Evolutionary conservation across 495 filamentous ascomycete species (phyloP).

Genomic region (Hypoxylon rickii): DNA sequence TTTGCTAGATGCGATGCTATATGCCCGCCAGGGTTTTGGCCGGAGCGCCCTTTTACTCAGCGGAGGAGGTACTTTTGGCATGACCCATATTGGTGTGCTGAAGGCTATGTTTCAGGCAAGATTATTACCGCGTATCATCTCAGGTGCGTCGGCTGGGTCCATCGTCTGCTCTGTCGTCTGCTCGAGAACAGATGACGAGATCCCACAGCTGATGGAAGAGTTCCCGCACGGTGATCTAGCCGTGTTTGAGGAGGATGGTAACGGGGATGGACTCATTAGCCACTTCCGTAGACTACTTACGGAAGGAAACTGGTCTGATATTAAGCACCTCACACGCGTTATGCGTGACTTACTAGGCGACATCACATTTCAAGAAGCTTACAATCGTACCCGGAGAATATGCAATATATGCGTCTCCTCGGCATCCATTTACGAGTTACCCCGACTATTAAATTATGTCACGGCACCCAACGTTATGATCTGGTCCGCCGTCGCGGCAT

Average conservation of each 20-base stretch:
- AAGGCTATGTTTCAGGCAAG: slow-evolving; percentile 78
- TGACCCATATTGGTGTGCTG: slow-evolving; percentile 95
- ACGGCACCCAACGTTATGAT: slow-evolving; percentile 93
- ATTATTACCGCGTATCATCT: slow-evolving; percentile 88
- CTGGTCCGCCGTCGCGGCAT: slow-evolving; percentile 94
- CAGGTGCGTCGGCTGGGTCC: slow-evolving; percentile 90
- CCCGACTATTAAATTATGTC: slow-evolving; percentile 86
- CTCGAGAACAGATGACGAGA: slow-evolving; percentile 81
- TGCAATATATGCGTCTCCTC: slow-evolving; percentile 93
- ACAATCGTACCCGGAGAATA: slow-evolving; percentile 87
- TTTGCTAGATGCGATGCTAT: slow-evolving; percentile 71
- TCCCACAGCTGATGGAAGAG: slow-evolving; percentile 68
- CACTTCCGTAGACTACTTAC: slow-evolving; percentile 79
- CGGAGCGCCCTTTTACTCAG: slow-evolving; percentile 85
- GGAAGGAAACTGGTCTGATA: slow-evolving; percentile 81
- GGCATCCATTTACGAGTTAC: slow-evolving; percentile 83
- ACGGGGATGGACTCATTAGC: slow-evolving; percentile 68
- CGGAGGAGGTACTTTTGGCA: slow-evolving; percentile 91
- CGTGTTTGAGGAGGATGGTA: slow-evolving; percentile 77
- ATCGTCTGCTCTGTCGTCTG: slow-evolving; percentile 89
- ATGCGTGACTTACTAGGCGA: slow-evolving; percentile 82
- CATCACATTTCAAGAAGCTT: slow-evolving; percentile 93
- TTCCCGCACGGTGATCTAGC: slow-evolving; percentile 83
- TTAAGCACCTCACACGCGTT: slow-evolving; percentile 74
- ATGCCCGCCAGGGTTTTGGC: slow-evolving; percentile 83